phyloP scores from a whole-genome alignment of 2,329 filamentous ascomycete genomes.

The Capronia epimyces region DNA sequence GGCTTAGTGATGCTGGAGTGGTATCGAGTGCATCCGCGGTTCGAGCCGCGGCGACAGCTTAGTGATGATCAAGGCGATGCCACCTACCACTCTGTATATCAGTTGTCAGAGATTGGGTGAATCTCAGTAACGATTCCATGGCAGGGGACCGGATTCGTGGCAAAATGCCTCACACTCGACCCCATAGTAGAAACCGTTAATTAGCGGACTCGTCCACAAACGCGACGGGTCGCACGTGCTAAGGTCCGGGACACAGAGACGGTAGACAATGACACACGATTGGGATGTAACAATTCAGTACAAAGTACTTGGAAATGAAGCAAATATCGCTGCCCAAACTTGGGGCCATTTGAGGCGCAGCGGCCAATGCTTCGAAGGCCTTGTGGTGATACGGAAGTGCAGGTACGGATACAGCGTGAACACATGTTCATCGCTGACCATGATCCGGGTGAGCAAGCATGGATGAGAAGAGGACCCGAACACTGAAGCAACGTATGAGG shows the following conservation, averaged over 20 bases:
- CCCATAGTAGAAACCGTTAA: slow-evolving; percentile 2
- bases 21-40: not conserved
- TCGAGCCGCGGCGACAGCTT: slow-evolving; percentile 8
- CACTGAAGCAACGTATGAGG: slow-evolving; percentile 13
- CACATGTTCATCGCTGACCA: slow-evolving; percentile 14
- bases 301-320: slow-evolving; percentile 15
- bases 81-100: slow-evolving; percentile 4
- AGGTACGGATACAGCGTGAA: slow-evolving; percentile 16
- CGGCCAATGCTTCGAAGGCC: not conserved
- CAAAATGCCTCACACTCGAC: slow-evolving; percentile 17
- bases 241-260: not conserved
- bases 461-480: not conserved
- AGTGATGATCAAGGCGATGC: slow-evolving; percentile 13
- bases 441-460: not conserved
- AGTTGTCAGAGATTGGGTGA: not conserved
- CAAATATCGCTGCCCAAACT: slow-evolving; percentile 14
- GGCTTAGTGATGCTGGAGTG: not conserved
- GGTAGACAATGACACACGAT: not conserved
- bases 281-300: not conserved
- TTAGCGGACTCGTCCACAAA: slow-evolving; percentile 9
- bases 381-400: slow-evolving; percentile 9
- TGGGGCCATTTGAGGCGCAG: not conserved
- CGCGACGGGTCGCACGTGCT: slow-evolving; percentile 3
- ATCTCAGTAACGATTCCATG: slow-evolving; percentile 5
- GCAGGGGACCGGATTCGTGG: slow-evolving; percentile 10